These are phyloP conservation scores for Skeletonema menzelii DNA, from an alignment of 108 stramenopile genomes.

Conservation along the genomic window DNA sequence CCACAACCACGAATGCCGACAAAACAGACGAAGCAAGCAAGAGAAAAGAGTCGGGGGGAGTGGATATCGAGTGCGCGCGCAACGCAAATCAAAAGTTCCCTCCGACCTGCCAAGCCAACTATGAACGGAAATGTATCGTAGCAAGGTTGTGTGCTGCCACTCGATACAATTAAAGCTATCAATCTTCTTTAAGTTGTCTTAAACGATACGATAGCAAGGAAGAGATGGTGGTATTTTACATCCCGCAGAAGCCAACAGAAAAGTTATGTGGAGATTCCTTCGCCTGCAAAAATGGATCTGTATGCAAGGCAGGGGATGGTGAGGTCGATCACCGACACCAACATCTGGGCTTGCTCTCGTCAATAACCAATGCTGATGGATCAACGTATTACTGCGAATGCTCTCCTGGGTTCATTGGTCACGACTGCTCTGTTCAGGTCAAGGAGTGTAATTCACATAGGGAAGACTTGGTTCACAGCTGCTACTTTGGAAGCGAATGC, in stretches of 20 bases:
- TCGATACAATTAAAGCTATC: no score
- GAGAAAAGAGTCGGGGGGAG: no score
- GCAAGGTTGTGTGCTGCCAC: no score
- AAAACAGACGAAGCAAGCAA: no score
- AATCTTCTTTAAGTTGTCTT: no score
- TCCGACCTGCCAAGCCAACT: no score
- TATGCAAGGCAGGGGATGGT: not conserved
- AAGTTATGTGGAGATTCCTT: not conserved
- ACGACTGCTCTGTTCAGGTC: slow-evolving; percentile 20
- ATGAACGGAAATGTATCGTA: no score
- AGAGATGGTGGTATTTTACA: not conserved
- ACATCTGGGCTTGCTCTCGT: not conserved
- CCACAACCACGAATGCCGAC: no score
- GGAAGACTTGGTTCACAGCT: slow-evolving; percentile 30
- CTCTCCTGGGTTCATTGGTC: slow-evolving; percentile 9
- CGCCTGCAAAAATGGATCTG: not conserved
- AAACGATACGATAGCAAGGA: not conserved
- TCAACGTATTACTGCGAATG: slow-evolving; percentile 14
- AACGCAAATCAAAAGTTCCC: no score
- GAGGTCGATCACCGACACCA: not conserved
- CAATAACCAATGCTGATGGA: not conserved
- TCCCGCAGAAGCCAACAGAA: not conserved
- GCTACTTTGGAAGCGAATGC: slow-evolving; percentile 33
- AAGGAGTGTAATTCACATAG: slow-evolving; percentile 15
- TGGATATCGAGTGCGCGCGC: no score